Evolutionary conservation across 148 eudicot genomes (phyloP).

Genomic region (Drosera capensis): DNA sequence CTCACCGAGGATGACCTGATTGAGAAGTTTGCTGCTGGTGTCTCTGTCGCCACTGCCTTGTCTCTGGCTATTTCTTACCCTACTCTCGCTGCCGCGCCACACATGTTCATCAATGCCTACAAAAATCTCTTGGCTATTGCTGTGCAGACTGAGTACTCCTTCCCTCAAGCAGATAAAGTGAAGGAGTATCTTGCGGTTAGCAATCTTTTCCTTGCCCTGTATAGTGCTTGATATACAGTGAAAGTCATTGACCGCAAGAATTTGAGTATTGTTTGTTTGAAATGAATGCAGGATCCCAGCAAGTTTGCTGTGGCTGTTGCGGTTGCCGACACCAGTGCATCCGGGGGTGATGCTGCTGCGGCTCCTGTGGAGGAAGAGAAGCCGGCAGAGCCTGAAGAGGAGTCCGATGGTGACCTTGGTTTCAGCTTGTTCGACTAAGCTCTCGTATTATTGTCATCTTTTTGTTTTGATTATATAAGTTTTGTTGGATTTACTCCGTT

Average conservation of each 20-base stretch:
- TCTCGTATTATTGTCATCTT: too few species aligned
- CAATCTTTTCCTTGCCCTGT: neutral
- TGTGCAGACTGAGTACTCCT: constrained; percentile 38
- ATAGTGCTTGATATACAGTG: neutral
- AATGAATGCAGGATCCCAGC: constrained; percentile 26
- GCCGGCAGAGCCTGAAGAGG: constrained; percentile 31
- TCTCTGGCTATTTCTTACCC: constrained; percentile 29
- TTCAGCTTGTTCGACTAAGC: constrained; percentile 25
- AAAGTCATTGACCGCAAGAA: neutral
- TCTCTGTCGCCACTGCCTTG: constrained; percentile 21
- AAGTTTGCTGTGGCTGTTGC: constrained; percentile 28
- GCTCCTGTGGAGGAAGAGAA: constrained; percentile 19
- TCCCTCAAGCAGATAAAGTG: constrained; percentile 34
- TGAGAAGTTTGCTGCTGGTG: constrained; percentile 26
- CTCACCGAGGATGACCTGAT: constrained; percentile 39
- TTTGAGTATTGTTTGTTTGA: neutral
- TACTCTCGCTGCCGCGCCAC: constrained; percentile 30
- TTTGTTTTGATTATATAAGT: too few species aligned
- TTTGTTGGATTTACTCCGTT: too few species aligned
- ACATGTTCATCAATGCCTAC: constrained; percentile 39
- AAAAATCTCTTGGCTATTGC: constrained; percentile 38
- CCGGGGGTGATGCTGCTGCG: constrained; percentile 12
- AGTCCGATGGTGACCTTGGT: constrained; percentile 19
- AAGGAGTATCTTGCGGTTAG: constrained; percentile 39
- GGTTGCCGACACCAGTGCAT: constrained; percentile 6